phyloP scores from a whole-genome alignment of 78 protist genomes.

The Chrysochromulina parva region DNA sequence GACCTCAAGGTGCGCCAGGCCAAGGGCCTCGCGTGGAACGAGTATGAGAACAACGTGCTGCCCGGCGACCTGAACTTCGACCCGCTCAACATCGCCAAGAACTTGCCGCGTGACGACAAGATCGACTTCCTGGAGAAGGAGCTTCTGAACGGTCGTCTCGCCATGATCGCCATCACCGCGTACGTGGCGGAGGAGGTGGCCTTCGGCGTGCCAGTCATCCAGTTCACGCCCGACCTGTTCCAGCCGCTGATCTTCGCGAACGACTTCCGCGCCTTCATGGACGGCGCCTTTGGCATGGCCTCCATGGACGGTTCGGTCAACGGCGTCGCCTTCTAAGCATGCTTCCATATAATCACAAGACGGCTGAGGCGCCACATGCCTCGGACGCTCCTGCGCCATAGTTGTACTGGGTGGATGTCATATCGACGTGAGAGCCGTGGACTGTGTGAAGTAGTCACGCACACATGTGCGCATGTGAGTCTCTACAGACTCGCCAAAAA shows the following conservation, averaged over 20 bases:
- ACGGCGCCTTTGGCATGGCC: neutral
- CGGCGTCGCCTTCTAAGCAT: too few species aligned
- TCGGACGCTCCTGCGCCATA: too few species aligned
- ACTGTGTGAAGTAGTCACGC: too few species aligned
- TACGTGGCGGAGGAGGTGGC: neutral
- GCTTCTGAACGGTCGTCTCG: slow-evolving; percentile 3
- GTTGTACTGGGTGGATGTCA: too few species aligned
- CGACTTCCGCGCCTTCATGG: neutral
- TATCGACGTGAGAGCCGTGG: too few species aligned
- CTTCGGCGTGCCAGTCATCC: neutral
- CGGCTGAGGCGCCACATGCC: too few species aligned
- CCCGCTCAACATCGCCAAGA: neutral
- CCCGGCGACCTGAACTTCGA: neutral
- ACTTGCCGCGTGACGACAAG: neutral
- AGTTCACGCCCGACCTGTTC: neutral
- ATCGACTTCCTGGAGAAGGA: neutral
- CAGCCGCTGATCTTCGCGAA: neutral
- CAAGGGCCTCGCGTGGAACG: neutral
- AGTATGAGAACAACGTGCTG: too few species aligned
- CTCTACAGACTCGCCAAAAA: too few species aligned
- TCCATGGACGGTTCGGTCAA: neutral
- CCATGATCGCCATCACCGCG: slow-evolving; percentile 28
- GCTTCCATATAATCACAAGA: too few species aligned
- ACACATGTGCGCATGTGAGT: too few species aligned
- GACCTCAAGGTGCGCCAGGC: neutral